Conservation (phyloP, 495 filamentous ascomycete genomes). For the Aeminium ludgeri region DNA sequence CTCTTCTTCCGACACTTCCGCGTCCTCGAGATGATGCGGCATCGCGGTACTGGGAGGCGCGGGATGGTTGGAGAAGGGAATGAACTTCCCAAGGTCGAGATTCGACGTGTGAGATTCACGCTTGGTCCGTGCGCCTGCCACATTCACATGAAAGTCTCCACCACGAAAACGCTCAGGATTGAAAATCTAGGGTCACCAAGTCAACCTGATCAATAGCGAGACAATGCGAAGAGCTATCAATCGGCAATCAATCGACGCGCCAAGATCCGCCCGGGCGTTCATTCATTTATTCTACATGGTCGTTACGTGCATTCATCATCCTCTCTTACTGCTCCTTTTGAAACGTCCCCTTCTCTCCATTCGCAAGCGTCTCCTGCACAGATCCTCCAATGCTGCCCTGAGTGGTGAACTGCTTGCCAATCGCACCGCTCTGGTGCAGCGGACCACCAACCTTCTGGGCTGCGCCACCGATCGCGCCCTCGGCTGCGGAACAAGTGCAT, state of each 20-base stretch:
- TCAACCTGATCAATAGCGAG: too few relatives aligned
- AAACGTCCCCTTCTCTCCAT: conserved; percentile 3
- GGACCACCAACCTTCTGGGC: conserved; percentile 39
- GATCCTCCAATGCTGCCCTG: conserved; percentile 28
- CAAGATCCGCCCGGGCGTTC: too few relatives aligned
- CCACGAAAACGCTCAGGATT: too few relatives aligned
- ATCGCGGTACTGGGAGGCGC: not conserved
- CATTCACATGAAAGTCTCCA: too few relatives aligned
- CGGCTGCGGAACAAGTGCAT: conserved; percentile 19
- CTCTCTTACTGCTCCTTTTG: not conserved
- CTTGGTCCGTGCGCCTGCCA: too few relatives aligned
- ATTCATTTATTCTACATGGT: too few relatives aligned
- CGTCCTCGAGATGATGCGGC: conserved; percentile 4
- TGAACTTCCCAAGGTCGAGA: too few relatives aligned
- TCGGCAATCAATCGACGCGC: too few relatives aligned
- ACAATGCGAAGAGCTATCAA: too few relatives aligned
- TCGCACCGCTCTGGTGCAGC: conserved; percentile 29
- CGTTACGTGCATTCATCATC: not conserved
- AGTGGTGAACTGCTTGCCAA: conserved; percentile 30
- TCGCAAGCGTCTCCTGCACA: conserved; percentile 28
- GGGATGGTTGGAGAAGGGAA: too few relatives aligned
- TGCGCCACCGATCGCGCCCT: conserved; percentile 35
- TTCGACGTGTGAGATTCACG: too few relatives aligned
- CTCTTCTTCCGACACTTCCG: conserved; percentile 5
- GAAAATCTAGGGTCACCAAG: too few relatives aligned